Conservation (phyloP, 2,329 filamentous ascomycete species). For the Cytospora schulzeri region DNA sequence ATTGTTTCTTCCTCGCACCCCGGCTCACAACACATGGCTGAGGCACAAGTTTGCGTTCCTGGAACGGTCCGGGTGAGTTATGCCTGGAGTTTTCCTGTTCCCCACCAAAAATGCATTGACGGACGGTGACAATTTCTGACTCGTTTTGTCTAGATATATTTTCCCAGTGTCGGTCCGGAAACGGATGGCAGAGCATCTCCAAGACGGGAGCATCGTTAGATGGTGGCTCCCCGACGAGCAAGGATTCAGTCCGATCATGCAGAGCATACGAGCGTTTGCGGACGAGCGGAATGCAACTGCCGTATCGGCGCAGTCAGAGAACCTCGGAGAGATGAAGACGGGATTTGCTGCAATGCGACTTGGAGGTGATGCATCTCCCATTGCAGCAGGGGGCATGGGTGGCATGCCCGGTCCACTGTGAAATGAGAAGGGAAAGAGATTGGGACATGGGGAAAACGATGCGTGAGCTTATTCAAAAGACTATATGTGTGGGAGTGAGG, state of each 20-base stretch:
- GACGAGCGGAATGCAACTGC: slow-evolving; percentile 71
- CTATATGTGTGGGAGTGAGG: neutral
- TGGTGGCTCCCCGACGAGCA: slow-evolving; percentile 93
- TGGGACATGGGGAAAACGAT: neutral
- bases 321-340: slow-evolving; percentile 73
- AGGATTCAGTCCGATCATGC: slow-evolving; percentile 72
- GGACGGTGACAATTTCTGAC: slow-evolving; percentile 8
- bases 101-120: neutral
- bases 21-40: slow-evolving; percentile 75
- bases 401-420: neutral
- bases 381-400: neutral
- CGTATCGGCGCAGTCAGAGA: slow-evolving; percentile 60
- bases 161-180: slow-evolving; percentile 73
- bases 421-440: neutral
- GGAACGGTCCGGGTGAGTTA: slow-evolving; percentile 75
- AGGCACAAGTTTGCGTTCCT: slow-evolving; percentile 76
- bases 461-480: neutral
- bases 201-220: slow-evolving; percentile 67
- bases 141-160: slow-evolving; percentile 67
- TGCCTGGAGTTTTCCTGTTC: slow-evolving; percentile 12
- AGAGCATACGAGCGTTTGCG: slow-evolving; percentile 77
- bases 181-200: slow-evolving; percentile 76
- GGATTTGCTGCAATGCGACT: slow-evolving; percentile 69
- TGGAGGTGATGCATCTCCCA: slow-evolving; percentile 4
- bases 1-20: slow-evolving; percentile 78